Base-by-base conservation (phyloP, 352 stramenopile genomes). In the Phytopythium montanum region DNA sequence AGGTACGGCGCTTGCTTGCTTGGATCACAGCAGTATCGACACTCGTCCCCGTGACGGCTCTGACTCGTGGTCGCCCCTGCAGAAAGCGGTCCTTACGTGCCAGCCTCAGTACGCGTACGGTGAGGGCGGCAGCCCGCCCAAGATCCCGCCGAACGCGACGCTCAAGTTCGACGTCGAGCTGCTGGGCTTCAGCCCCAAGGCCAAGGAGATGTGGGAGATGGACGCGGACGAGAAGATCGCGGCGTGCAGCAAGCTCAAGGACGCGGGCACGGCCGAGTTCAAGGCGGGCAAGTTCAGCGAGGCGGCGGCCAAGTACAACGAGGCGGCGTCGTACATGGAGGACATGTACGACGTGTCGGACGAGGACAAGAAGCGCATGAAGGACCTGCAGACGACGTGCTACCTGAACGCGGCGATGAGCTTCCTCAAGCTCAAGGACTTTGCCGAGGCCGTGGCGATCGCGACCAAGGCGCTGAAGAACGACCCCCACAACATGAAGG, bases 111-210 rank as follows among this genome's bases (percentile, higher is more conserved):
- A 98, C 66, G 96, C 87, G 26, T 99, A 99, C 73, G 95, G 96
- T 19, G 83, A 82, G 51, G 84, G 62, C 42, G 91, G 92, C 39
- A 95, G 77, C 55, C 94, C 93, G 31, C 94, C 93, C 0, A 98
- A 97, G 69, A 99, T 99, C 63, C 96, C 96, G 9, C 69, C 81
- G n/a, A 94, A 97, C 54, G 89, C 95, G 8, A 97, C 87, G 55
- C 73, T 99, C 19, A 90, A 97, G 67, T 99, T 99, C 72, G 96
- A 99, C 50, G 94, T 99, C 10, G 96, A 99, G 75, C 70, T 99
- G 50, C 66, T 99, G 28, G 90, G 84, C 48, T 98, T 98, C 70
- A 82, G 85, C 54, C 90, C 96, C 53, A 98, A 98, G 73, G 88
- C 92, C 38, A 98, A 98, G 70, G 87, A 98, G 70, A 90, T 94